A percentile compares a stretch with the other conserved stretches of the same genome.
phyloP scores from a whole-genome alignment of 768 basidiomycete species.

The Glaciozyma martinii region DNA sequence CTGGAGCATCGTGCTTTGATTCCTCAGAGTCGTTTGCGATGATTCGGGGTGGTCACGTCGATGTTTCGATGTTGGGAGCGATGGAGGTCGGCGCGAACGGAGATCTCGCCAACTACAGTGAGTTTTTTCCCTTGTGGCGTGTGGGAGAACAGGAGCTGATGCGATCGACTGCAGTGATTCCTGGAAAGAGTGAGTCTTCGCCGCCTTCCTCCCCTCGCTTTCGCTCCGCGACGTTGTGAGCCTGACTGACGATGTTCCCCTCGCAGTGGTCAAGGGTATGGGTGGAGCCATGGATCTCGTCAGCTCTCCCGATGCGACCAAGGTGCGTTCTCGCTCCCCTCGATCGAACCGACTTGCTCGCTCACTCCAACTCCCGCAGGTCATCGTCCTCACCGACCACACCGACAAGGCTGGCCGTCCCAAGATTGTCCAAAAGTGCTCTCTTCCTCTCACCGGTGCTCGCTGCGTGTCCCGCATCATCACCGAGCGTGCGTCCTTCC shows the following conservation, averaged over 20 bases:
- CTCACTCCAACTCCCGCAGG: not conserved
- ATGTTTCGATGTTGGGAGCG: conserved; percentile 86
- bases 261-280: conserved; percentile 51
- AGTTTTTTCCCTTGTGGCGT: not conserved
- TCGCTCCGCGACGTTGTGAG: not conserved
- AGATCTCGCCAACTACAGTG: conserved; percentile 89
- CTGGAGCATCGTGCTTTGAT: conserved; percentile 86
- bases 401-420: conserved; percentile 53
- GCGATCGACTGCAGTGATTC: conserved; percentile 55
- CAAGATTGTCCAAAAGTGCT: conserved; percentile 44
- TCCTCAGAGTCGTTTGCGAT: conserved; percentile 91
- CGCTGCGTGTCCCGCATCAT: conserved; percentile 80
- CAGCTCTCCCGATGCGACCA: conserved; percentile 56
- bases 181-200: conserved; percentile 56
- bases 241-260: not conserved
- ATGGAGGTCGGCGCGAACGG: conserved; percentile 87
- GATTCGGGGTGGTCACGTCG: conserved; percentile 94
- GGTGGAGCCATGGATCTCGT: conserved; percentile 58
- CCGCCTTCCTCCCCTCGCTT: not conserved
- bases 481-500: conserved; percentile 61
- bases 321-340: conserved; percentile 37
- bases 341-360: conserved; percentile 39
- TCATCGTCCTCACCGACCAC: conserved; percentile 79
- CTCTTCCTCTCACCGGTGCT: conserved; percentile 79
- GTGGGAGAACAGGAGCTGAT: not conserved